These are phyloP conservation scores for Pseudocercospora cruenta DNA, from an alignment of 2,329 filamentous ascomycete species.

Conservation along the genomic window DNA sequence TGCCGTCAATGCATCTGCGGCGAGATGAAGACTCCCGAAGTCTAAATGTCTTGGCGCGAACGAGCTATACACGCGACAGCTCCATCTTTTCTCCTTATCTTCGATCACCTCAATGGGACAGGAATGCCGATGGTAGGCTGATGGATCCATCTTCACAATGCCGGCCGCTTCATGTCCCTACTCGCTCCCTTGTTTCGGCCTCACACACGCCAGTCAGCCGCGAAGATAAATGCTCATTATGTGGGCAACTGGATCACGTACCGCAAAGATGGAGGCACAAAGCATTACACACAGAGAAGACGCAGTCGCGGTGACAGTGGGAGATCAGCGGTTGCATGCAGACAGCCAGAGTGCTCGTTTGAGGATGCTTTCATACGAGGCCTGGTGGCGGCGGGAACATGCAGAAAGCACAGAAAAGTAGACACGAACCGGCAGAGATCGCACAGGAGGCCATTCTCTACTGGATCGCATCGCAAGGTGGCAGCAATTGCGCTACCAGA, in stretches of 20 bases:
- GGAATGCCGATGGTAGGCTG: conserved; percentile 26
- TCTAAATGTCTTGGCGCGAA: conserved; percentile 1
- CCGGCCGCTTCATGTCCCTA: conserved; percentile 66
- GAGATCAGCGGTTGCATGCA: not conserved
- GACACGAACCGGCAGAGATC: not conserved
- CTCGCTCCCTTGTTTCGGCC: conserved; percentile 59
- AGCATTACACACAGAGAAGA: conserved; percentile 10
- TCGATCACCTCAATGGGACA: not conserved
- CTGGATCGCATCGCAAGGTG: not conserved
- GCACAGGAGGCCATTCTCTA: not conserved
- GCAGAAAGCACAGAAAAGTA: conserved; percentile 48
- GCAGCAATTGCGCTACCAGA: not conserved
- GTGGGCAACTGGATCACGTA: not conserved
- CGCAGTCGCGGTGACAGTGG: conserved; percentile 24
- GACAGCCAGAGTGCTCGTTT: conserved; percentile 40
- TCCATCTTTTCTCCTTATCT: conserved; percentile 2
- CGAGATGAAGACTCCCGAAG: conserved; percentile 1
- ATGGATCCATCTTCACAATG: conserved; percentile 48
- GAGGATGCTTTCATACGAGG: conserved; percentile 59
- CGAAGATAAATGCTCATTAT: conserved; percentile 17
- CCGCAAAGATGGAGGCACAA: not conserved
- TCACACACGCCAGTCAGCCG: conserved; percentile 52
- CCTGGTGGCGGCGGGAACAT: conserved; percentile 56
- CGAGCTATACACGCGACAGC: conserved; percentile 1
- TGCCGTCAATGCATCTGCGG: not conserved